Evolutionary conservation across 257 asterid species (phyloP), one percentile per base, ranked within the genome.

Genomic region (Plectranthus barbatus): DNA sequence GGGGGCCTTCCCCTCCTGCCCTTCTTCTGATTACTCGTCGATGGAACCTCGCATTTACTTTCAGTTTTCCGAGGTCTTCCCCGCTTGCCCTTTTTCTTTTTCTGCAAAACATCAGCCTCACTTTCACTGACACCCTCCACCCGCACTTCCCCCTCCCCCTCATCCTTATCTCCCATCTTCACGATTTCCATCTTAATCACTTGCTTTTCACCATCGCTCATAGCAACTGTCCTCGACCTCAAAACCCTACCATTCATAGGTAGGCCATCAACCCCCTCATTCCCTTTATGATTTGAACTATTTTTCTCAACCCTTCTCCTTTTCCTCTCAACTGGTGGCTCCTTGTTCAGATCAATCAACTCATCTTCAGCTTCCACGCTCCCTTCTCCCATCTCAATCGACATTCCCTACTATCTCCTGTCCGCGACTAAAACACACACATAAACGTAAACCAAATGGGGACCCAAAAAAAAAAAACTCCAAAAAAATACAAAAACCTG

Each of bases 221-320:
- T 72, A n/a, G 71, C 81, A 68, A 75, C 74, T 5, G 86, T 79
- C 74, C 84, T 77, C 12, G 98, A 88, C 79, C 97, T 79, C 83
- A 88, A 77, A 78, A 86, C 88, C 80, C 95, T 76, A 15, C 85
- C 89, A 6, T 50, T 62, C 15, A 46, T 70, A 40, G 86, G 72
- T n/a, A 56, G 48, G 18, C 75, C 80, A 56, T 56, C 79, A 55
- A 66, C 46, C 34, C 50, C 73, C 56, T 26, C 80, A 41, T 59
- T 62, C 61, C 69, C 75, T 6, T 55, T 61, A 29, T 59, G 68
- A 46, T 41, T 20, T 3, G 72, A 60, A 70, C 4, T 53, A 17
- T 14, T 62, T 56, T 56, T 36, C 64, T 77, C 78, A 21, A 4
- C 60, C 81, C 81, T 79, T 51, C 77, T 77, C 5, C 86, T 59